Evolutionary conservation across 225 moss, liverwort and hornwort species (phyloP).

Genomic region (Climacium dendroides): DNA sequence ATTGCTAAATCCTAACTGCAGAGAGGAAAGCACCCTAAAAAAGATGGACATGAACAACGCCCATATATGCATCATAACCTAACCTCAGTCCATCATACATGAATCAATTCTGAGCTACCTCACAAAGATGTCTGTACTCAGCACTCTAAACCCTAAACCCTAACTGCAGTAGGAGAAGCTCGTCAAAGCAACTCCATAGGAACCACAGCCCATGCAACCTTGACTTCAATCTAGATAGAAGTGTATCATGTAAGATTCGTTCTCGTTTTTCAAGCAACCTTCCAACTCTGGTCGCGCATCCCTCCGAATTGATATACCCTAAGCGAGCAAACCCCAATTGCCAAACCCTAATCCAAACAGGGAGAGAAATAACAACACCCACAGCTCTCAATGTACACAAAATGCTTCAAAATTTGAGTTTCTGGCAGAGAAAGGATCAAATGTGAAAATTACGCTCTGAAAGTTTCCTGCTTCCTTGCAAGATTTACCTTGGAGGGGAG

Average conservation of each 20-base stretch:
- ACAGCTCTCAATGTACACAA: not conserved
- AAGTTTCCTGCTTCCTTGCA: not conserved
- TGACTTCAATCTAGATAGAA: not conserved
- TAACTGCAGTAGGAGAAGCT: not conserved
- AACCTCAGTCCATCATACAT: not conserved
- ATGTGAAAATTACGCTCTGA: not conserved
- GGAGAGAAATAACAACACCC: not conserved
- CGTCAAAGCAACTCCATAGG: not conserved
- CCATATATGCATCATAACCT: not conserved
- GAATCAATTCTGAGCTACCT: not conserved
- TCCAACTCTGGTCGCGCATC: not conserved
- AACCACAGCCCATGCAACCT: not conserved
- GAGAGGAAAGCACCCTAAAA: not conserved
- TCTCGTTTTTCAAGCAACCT: not conserved
- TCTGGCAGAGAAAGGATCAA: not conserved
- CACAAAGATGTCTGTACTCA: not conserved
- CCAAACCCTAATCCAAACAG: not conserved
- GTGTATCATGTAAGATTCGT: not conserved
- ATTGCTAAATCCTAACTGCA: not conserved
- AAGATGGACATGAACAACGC: not conserved
- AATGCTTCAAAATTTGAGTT: not conserved
- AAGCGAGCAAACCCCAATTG: not conserved
- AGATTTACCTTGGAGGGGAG: not conserved
- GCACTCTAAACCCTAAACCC: not conserved
- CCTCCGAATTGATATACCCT: not conserved